Evolutionary conservation across 495 filamentous ascomycete genomes (phyloP).

Genomic region (Chaetomium fimeti): DNA sequence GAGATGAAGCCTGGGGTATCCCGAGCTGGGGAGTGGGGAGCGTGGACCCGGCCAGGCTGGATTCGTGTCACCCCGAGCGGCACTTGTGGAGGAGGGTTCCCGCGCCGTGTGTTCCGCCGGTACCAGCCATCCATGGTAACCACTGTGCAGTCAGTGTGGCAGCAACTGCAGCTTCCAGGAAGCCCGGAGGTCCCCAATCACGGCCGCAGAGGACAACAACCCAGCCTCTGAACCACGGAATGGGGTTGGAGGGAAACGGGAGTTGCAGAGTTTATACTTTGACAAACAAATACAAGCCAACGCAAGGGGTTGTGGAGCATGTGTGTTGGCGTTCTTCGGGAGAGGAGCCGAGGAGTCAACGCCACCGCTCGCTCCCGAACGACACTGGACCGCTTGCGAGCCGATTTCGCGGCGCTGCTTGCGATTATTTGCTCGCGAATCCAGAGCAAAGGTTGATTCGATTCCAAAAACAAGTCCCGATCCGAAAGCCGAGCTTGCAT

Average conservation of each 20-base stretch:
- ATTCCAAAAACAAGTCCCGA: background rate
- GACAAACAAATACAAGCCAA: background rate
- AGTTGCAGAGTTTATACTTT: constrained; percentile 17
- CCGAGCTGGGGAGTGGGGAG: constrained; percentile 10
- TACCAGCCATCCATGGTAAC: constrained; percentile 20
- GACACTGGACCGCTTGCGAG: background rate
- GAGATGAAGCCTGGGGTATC: constrained; percentile 4
- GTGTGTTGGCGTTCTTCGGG: background rate
- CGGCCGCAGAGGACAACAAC: constrained; percentile 21
- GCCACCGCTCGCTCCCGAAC: background rate
- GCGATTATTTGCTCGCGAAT: background rate
- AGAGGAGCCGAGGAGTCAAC: background rate
- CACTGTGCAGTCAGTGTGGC: constrained; percentile 18
- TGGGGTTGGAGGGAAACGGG: constrained; percentile 5
- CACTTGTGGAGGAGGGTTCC: constrained; percentile 27
- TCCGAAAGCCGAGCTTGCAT: background rate
- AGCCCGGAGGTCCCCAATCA: constrained; percentile 34
- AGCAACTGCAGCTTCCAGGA: constrained; percentile 22
- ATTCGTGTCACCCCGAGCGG: constrained; percentile 25
- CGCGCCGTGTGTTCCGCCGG: constrained; percentile 29
- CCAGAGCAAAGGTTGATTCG: too few relatives aligned
- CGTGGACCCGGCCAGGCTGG: constrained; percentile 1
- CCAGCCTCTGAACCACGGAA: constrained; percentile 29
- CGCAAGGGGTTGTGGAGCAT: background rate
- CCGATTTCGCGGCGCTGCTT: background rate